phyloP scores from a whole-genome alignment of 192 early-diverging fungal species.

The Coemansia sp. region DNA sequence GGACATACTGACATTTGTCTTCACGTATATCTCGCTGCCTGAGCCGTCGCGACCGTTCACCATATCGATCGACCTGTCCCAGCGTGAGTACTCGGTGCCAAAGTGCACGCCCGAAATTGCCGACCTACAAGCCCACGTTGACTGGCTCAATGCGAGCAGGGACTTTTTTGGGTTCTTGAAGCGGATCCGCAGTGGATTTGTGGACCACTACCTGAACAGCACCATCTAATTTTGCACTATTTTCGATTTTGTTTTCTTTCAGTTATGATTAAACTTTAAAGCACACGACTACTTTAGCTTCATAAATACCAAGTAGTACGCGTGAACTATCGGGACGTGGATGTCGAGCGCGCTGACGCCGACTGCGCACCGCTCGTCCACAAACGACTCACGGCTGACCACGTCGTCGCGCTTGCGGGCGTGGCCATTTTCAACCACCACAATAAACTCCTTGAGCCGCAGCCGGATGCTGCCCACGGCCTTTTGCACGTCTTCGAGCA shows the following conservation, averaged over 20 bases:
- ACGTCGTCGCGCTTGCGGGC: constrained; percentile 46
- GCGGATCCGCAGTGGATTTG: constrained; percentile 58
- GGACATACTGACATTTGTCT: constrained; percentile 61
- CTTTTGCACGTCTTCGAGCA: constrained; percentile 67
- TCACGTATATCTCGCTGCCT: constrained; percentile 59
- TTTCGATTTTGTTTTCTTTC: neutral
- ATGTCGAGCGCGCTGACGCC: constrained; percentile 1
- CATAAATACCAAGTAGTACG: constrained; percentile 54
- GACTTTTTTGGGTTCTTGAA: constrained; percentile 73
- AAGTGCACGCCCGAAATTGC: constrained; percentile 54
- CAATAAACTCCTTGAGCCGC: constrained; percentile 53
- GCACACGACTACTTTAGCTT: constrained; percentile 22
- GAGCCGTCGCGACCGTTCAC: constrained; percentile 54
- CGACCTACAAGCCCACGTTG: constrained; percentile 46
- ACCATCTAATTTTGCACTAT: constrained; percentile 1
- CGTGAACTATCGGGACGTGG: constrained; percentile 54
- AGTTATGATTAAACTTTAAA: neutral
- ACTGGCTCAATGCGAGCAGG: constrained; percentile 56
- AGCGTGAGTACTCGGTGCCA: constrained; percentile 54
- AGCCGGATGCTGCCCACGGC: constrained; percentile 49
- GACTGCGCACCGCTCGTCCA: constrained; percentile 36
- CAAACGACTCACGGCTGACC: constrained; percentile 33
- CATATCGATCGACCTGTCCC: constrained; percentile 58
- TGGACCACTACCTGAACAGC: constrained; percentile 29
- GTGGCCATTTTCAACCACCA: constrained; percentile 50